These are phyloP conservation scores for Bretziella fagacearum DNA, from an alignment of 2,329 filamentous ascomycete species.

Conservation along the genomic window DNA sequence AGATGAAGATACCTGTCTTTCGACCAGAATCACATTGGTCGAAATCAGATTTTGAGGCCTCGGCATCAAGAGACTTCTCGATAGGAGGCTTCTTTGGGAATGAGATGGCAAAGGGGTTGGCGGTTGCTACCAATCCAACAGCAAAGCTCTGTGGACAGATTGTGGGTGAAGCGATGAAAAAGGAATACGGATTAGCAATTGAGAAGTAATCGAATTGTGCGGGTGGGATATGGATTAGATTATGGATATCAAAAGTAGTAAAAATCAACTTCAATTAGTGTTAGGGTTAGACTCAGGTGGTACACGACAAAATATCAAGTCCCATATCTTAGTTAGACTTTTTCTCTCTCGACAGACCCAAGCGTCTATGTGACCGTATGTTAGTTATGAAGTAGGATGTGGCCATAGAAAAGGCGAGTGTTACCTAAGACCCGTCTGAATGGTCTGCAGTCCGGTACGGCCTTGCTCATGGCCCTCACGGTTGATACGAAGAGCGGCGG, in stretches of 20 bases:
- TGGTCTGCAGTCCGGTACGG: constrained; percentile 32
- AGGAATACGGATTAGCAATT: no score
- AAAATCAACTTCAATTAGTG: neutral
- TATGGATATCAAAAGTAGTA: neutral
- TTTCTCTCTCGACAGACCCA: constrained; percentile 14
- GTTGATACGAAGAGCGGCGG: constrained; percentile 39
- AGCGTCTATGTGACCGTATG: constrained; percentile 16
- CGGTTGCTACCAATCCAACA: constrained; percentile 49
- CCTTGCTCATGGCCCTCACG: constrained; percentile 44
- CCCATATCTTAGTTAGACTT: neutral
- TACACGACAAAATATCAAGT: neutral
- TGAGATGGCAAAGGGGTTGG: constrained; percentile 45
- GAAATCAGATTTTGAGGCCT: constrained; percentile 41
- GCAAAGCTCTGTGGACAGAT: constrained; percentile 54
- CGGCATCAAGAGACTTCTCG: constrained; percentile 46
- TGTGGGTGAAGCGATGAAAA: constrained; percentile 52
- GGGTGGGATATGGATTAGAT: neutral
- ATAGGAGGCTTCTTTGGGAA: constrained; percentile 48
- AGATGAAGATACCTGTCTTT: constrained; percentile 23
- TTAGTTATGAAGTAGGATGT: neutral
- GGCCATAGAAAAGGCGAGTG: neutral
- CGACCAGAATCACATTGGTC: constrained; percentile 34
- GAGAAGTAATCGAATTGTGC: no score
- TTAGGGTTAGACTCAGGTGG: neutral
- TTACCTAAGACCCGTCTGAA: constrained; percentile 30